Conservation (phyloP, 306 rosid species). For the Ziziphus jujuba region DNA sequence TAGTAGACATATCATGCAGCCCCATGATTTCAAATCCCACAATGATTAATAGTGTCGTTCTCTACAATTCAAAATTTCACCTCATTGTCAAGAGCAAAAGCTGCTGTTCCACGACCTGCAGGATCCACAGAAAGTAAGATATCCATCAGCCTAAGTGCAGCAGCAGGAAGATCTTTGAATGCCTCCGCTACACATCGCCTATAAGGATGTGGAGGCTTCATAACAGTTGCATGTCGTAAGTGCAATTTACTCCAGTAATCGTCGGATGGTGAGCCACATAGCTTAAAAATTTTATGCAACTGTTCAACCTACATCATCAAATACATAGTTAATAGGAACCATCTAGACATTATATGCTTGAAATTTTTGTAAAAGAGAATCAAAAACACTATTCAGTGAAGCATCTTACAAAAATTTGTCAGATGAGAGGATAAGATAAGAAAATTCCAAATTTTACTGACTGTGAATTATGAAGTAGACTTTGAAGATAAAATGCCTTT, state of each 20-base stretch:
- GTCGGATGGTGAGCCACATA: constrained; percentile 91
- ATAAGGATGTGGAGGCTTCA: constrained; percentile 82
- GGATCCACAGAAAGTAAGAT: constrained; percentile 81
- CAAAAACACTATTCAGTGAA: background rate
- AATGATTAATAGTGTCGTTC: background rate
- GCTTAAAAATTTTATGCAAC: constrained; percentile 90
- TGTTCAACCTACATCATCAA: constrained; percentile 76
- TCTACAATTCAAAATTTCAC: constrained; percentile 34
- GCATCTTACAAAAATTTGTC: background rate
- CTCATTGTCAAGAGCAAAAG: constrained; percentile 73
- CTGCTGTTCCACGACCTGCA: constrained; percentile 70
- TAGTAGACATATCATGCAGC: background rate
- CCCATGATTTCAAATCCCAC: background rate
- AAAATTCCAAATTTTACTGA: background rate
- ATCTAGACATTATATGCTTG: background rate
- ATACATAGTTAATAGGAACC: constrained; percentile 18
- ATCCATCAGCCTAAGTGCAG: constrained; percentile 68
- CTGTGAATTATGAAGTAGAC: background rate
- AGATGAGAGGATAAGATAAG: background rate
- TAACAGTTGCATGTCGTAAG: constrained; percentile 55
- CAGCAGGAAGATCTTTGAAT: constrained; percentile 65
- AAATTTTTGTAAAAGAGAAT: background rate
- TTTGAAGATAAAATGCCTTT: background rate
- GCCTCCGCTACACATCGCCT: constrained; percentile 67
- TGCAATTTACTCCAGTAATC: constrained; percentile 78